Conservation (phyloP, 306 rosid species). For the Ormosia emarginata region DNA sequence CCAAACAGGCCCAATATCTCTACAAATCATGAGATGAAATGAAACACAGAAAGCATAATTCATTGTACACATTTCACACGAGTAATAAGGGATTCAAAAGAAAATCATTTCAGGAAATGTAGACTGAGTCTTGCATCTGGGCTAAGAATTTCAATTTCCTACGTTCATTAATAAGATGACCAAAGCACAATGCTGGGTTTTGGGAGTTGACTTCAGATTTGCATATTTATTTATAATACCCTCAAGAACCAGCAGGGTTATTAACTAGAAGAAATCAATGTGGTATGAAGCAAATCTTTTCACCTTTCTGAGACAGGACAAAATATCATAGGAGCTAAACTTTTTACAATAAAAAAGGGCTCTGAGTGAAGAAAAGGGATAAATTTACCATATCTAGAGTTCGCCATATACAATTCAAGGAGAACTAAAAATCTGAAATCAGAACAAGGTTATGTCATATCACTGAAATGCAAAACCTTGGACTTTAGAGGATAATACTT, state of each 20-base stretch:
- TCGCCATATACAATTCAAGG: neutral
- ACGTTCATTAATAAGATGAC: neutral
- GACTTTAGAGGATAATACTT: neutral
- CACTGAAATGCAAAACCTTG: neutral
- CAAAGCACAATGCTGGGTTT: neutral
- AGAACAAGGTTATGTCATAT: neutral
- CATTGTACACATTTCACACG: neutral
- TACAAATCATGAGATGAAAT: neutral
- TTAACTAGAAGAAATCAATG: neutral
- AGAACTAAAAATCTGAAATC: neutral
- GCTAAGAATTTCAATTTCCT: neutral
- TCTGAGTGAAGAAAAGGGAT: neutral
- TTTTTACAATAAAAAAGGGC: neutral
- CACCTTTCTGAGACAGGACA: neutral
- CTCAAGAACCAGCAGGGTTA: constrained; percentile 1
- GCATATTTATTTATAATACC: neutral
- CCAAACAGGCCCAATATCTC: neutral
- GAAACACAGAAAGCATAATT: neutral
- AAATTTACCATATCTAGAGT: constrained; percentile 4
- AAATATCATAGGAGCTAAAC: neutral
- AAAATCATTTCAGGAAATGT: neutral
- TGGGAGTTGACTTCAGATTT: neutral
- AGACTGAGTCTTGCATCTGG: neutral
- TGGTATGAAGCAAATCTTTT: neutral
- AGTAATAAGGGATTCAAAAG: neutral